Conservation (phyloP, 352 stramenopile species). For the Pythium vanterpoolii region DNA sequence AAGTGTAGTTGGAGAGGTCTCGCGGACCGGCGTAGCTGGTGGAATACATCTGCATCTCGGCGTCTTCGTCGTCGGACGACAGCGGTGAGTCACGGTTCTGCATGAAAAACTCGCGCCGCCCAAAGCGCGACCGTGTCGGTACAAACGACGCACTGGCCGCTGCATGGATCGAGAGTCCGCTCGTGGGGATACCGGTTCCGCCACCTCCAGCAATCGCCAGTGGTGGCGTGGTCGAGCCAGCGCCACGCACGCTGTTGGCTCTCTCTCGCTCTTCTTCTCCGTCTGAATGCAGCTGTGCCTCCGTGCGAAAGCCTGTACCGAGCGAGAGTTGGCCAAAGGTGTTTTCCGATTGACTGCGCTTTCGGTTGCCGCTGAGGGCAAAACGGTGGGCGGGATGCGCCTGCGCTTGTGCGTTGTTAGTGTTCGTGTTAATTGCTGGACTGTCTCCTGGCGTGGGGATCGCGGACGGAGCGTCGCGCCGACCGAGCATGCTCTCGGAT, state of each 20-base stretch:
- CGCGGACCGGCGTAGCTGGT: conserved; percentile 26
- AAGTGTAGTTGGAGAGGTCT: conserved; percentile 25
- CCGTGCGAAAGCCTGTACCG: not conserved
- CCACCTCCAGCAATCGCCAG: conserved; percentile 1
- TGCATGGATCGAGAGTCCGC: no score
- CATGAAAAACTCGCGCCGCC: conserved; percentile 22
- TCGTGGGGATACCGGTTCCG: not conserved
- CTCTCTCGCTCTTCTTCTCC: conserved; percentile 5
- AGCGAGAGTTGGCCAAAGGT: not conserved
- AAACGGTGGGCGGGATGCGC: not conserved
- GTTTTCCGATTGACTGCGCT: conserved; percentile 28
- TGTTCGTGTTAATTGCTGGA: not conserved
- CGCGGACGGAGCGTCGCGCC: conserved; percentile 7
- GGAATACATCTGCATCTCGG: conserved; percentile 27
- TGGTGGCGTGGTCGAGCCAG: conserved; percentile 1
- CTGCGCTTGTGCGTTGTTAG: not conserved
- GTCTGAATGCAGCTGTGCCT: conserved; percentile 16
- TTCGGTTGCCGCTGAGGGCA: not conserved
- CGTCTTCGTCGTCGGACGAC: conserved; percentile 24
- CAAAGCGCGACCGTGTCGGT: conserved; percentile 13
- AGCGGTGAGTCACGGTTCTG: conserved; percentile 14
- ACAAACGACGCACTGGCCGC: conserved; percentile 8
- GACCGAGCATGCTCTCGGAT: conserved; percentile 15
- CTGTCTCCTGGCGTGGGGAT: not conserved
- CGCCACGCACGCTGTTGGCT: not conserved